Evolutionary conservation across 2,329 filamentous ascomycete species (phyloP).

Genomic region (Fusarium paranaense): DNA sequence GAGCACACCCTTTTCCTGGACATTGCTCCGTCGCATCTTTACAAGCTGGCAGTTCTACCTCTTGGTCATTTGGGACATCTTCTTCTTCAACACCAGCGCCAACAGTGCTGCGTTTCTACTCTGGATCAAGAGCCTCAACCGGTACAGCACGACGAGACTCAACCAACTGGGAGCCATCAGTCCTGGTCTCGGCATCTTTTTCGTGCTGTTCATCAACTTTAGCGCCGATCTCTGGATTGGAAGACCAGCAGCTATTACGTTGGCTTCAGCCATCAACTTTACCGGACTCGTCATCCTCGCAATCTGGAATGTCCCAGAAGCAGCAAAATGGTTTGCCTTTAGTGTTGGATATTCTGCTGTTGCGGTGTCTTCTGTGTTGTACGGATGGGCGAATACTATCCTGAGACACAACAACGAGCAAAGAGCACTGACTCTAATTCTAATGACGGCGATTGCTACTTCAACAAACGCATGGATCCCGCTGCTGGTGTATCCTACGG

Average conservation of each 20-base stretch:
- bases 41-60: constrained; percentile 30
- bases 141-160: constrained; percentile 20
- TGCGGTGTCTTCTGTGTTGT: constrained; percentile 30
- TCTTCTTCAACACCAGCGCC: constrained; percentile 33
- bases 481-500: constrained; percentile 28
- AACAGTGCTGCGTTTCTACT: constrained; percentile 30
- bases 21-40: constrained; percentile 18
- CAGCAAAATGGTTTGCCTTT: constrained; percentile 34
- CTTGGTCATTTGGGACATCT: constrained; percentile 26
- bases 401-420: constrained; percentile 29
- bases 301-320: constrained; percentile 28
- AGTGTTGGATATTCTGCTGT: constrained; percentile 30
- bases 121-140: constrained; percentile 33
- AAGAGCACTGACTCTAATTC: constrained; percentile 27
- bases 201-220: constrained; percentile 33
- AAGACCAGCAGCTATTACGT: constrained; percentile 25
- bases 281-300: constrained; percentile 29
- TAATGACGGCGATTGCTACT: constrained; percentile 33
- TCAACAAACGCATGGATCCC: constrained; percentile 32
- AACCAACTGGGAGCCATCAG: constrained; percentile 33
- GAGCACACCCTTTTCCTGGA: constrained; percentile 24
- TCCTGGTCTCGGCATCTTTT: constrained; percentile 34
- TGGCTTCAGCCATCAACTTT: constrained; percentile 30
- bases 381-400: constrained; percentile 35
- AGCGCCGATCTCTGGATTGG: constrained; percentile 40